These are phyloP conservation scores for Colletotrichum sp. DNA, from an alignment of 2,329 filamentous ascomycete genomes.

Conservation along the genomic window DNA sequence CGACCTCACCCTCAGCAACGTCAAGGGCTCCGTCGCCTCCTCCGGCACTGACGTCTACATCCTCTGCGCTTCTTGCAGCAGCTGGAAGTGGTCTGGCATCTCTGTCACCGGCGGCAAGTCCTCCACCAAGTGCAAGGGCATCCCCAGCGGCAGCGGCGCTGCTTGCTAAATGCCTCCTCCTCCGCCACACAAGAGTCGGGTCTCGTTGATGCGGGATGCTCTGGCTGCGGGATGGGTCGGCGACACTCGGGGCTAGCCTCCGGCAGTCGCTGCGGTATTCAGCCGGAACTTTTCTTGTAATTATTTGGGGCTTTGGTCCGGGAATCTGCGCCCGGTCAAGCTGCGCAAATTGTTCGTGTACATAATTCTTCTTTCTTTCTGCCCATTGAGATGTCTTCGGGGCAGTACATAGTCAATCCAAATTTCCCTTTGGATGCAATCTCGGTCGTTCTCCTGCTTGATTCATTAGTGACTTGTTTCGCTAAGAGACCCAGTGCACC, in stretches of 20 bases:
- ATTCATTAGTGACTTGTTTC: neutral
- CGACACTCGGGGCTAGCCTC: neutral
- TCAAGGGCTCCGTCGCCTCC: constrained; percentile 47
- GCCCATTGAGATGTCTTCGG: neutral
- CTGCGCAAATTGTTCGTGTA: constrained; percentile 3
- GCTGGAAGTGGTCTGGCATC: constrained; percentile 58
- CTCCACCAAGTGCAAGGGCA: constrained; percentile 28
- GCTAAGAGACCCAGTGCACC: neutral
- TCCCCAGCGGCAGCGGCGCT: constrained; percentile 25
- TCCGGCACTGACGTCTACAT: constrained; percentile 52
- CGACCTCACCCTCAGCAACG: constrained; percentile 45
- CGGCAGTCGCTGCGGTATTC: neutral
- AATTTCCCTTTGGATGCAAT: neutral
- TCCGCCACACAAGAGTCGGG: neutral
- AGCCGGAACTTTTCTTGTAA: neutral
- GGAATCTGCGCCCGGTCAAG: neutral
- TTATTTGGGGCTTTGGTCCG: neutral
- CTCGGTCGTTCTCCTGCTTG: neutral
- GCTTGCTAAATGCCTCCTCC: constrained; percentile 2
- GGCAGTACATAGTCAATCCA: neutral
- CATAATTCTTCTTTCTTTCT: neutral
- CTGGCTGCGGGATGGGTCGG: neutral
- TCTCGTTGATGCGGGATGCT: neutral
- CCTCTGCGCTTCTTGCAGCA: constrained; percentile 56
- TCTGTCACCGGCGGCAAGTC: constrained; percentile 56